Percentiles rank a stretch among this genome's conserved stretches.
phyloP scores from a whole-genome alignment of 805 yeast species.

The Monosporozyma siamensis region DNA sequence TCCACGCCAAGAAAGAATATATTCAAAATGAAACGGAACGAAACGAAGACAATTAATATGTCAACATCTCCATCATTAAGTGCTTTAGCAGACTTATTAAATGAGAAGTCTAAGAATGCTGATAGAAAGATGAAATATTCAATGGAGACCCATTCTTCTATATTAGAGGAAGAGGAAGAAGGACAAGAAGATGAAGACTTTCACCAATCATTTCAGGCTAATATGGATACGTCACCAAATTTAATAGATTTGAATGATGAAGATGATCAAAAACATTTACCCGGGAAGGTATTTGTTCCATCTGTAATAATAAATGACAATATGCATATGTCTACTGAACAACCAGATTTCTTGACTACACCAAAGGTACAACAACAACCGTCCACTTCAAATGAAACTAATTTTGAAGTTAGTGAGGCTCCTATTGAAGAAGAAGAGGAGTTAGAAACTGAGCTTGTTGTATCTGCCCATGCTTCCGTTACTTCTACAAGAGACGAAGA shows the following conservation, averaged over 20 bases:
- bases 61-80: conserved; percentile 37
- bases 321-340: conserved; percentile 13
- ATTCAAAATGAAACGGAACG: conserved; percentile 4
- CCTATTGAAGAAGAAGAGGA: neutral
- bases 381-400: no score
- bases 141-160: conserved; percentile 11
- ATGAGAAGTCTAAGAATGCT: conserved; percentile 29
- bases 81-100: conserved; percentile 35
- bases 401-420: neutral
- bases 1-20: neutral
- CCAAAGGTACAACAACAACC: conserved; percentile 14
- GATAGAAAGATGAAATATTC: conserved; percentile 17
- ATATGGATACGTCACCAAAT: no score
- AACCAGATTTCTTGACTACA: conserved; percentile 25
- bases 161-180: conserved; percentile 19
- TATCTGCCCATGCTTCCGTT: no score
- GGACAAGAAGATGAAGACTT: conserved; percentile 3
- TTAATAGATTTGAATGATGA: conserved; percentile 28
- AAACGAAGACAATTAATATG: conserved; percentile 28
- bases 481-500: no score
- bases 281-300: neutral
- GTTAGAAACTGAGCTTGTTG: neutral
- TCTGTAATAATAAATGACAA: neutral
- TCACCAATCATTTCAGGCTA: no score
- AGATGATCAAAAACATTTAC: neutral